phyloP scores from a whole-genome alignment of 1,284 basidiomycete species.

The Gomphus bonarii region DNA sequence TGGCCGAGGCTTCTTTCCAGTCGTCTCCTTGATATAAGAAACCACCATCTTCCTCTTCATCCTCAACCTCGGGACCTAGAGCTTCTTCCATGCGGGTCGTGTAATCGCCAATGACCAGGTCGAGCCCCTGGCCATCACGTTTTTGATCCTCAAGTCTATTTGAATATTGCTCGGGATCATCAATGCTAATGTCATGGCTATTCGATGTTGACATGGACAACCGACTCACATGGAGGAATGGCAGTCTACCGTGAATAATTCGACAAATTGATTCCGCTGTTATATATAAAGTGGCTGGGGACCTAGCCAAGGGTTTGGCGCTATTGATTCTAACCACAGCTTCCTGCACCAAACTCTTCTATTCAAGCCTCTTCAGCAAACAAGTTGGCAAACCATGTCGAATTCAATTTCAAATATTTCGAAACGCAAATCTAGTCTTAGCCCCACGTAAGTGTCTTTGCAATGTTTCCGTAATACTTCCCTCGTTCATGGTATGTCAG shows the following conservation, averaged over 20 bases:
- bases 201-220: background rate
- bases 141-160: constrained; percentile 24
- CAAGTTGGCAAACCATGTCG: constrained; percentile 79
- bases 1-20: constrained; percentile 28
- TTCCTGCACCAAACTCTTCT: background rate
- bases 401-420: constrained; percentile 52
- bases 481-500: constrained; percentile 28
- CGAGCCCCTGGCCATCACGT: constrained; percentile 11
- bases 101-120: constrained; percentile 45
- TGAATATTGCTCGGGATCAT: constrained; percentile 12
- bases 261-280: background rate
- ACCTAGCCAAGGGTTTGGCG: constrained; percentile 2
- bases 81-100: constrained; percentile 66
- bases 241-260: background rate
- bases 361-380: constrained; percentile 15
- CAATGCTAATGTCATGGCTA: background rate
- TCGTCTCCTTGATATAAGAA: constrained; percentile 70
- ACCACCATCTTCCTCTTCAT: constrained; percentile 47
- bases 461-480: constrained; percentile 19
- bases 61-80: constrained; percentile 40
- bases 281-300: constrained; percentile 4
- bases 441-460: constrained; percentile 62
- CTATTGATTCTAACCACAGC: background rate
- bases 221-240: background rate
- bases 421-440: constrained; percentile 78